A percentile compares a stretch with the other conserved stretches of the same genome.
Conservation (phyloP, 2,329 filamentous ascomycete species). For the Hypomyces perniciosus region DNA sequence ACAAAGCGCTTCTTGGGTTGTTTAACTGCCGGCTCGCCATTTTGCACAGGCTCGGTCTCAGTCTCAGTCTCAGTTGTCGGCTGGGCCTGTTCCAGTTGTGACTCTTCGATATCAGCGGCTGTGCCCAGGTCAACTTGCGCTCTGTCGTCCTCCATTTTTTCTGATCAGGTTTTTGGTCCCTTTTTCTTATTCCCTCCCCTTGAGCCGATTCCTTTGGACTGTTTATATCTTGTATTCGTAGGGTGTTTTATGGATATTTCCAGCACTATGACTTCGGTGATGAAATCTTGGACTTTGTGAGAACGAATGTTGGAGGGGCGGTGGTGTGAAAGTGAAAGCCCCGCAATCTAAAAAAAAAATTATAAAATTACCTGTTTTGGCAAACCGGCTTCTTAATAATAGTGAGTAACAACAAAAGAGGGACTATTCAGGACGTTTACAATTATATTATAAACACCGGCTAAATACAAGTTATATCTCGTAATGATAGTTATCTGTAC, state of each 20-base stretch:
- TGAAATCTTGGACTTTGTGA: not conserved
- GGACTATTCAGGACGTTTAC: no score
- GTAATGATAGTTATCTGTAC: not conserved
- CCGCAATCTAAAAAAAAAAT: no score
- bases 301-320: no score
- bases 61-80: conserved; percentile 10
- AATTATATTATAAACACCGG: no score
- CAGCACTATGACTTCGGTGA: no score
- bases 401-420: no score
- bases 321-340: no score
- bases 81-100: conserved; percentile 31
- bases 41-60: conserved; percentile 18
- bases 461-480: not conserved
- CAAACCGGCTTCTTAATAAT: no score
- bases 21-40: conserved; percentile 45
- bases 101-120: conserved; percentile 57
- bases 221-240: not conserved
- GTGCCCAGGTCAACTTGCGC: conserved; percentile 64
- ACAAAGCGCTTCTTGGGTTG: conserved; percentile 92
- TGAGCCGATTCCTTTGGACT: not conserved
- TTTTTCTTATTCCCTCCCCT: not conserved
- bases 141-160: conserved; percentile 68
- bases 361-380: no score
- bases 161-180: not conserved
- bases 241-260: no score